Percentiles rank a stretch among this genome's conserved stretches.
These are phyloP conservation scores for Citrullus colocynthis DNA, from an alignment of 306 rosid species.

Conservation along the genomic window DNA sequence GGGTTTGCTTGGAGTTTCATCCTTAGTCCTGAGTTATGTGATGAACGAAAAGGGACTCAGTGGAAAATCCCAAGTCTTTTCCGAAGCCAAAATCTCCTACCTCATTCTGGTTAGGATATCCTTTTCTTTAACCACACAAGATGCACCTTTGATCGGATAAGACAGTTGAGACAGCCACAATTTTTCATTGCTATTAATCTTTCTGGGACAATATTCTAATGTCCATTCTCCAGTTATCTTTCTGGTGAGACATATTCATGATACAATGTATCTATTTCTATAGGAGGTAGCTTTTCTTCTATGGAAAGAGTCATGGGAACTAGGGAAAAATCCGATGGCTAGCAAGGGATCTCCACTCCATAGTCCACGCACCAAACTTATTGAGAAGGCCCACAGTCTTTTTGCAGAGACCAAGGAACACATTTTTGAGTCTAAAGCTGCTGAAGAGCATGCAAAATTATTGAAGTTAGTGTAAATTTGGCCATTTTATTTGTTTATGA, in stretches of 20 bases:
- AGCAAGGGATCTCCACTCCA: slow-evolving; percentile 92
- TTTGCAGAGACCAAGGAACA: slow-evolving; percentile 86
- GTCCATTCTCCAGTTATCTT: not conserved
- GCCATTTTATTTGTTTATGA: not conserved
- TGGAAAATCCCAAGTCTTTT: not conserved
- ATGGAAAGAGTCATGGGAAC: slow-evolving; percentile 96
- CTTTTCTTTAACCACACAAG: not conserved
- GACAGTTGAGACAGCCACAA: not conserved
- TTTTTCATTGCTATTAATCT: not conserved
- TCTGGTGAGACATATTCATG: not conserved
- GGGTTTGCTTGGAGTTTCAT: no score
- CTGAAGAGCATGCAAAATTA: slow-evolving; percentile 92
- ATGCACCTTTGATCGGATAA: not conserved
- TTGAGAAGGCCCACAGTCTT: slow-evolving; percentile 66
- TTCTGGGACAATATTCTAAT: not conserved
- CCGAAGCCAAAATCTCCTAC: not conserved
- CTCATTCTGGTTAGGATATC: not conserved
- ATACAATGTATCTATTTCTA: not conserved
- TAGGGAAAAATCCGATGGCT: slow-evolving; percentile 88
- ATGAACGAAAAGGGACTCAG: not conserved
- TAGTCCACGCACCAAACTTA: slow-evolving; percentile 82
- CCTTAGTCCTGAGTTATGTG: not conserved
- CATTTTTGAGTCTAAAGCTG: slow-evolving; percentile 78
- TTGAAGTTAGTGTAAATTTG: slow-evolving; percentile 36
- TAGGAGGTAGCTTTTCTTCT: slow-evolving; percentile 91